These are phyloP conservation scores for Cryptosporidium canis DNA, from an alignment of 169 alveolate species.

Conservation along the genomic window DNA sequence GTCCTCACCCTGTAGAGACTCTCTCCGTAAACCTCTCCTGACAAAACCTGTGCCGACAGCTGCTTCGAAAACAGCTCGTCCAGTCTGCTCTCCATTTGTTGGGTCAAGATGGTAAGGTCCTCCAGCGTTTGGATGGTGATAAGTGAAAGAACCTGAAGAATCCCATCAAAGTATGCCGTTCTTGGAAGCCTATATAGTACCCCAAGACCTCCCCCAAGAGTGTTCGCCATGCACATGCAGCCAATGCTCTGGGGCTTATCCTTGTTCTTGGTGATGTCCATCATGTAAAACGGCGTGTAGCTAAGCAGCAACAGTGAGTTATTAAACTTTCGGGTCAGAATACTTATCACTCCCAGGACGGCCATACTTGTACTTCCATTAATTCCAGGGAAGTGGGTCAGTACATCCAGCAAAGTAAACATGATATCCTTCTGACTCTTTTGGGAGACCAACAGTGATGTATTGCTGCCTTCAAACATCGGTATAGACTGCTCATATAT, in stretches of 20 bases:
- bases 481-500: constrained; percentile 18
- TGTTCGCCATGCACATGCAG: constrained; percentile 44
- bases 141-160: constrained; percentile 52
- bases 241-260: constrained; percentile 8
- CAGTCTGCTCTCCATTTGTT: constrained; percentile 42
- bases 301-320: constrained; percentile 44
- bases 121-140: constrained; percentile 59
- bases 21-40: constrained; percentile 42
- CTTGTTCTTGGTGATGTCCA: constrained; percentile 1
- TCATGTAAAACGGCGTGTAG: constrained; percentile 62
- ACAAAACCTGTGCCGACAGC: constrained; percentile 8
- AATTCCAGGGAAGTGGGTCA: constrained; percentile 57
- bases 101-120: constrained; percentile 30
- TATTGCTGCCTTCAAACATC: not conserved
- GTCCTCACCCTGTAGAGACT: not conserved
- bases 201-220: constrained; percentile 67
- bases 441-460: constrained; percentile 2
- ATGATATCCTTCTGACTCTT: constrained; percentile 24
- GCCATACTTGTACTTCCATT: constrained; percentile 71
- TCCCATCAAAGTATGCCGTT: constrained; percentile 60
- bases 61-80: constrained; percentile 52
- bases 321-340: constrained; percentile 26
- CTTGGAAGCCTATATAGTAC: constrained; percentile 48
- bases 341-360: constrained; percentile 38
- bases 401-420: constrained; percentile 54